Base-by-base conservation (phyloP, 2,329 filamentous ascomycete species). In the Talaromyces albobiverticillius region DNA sequence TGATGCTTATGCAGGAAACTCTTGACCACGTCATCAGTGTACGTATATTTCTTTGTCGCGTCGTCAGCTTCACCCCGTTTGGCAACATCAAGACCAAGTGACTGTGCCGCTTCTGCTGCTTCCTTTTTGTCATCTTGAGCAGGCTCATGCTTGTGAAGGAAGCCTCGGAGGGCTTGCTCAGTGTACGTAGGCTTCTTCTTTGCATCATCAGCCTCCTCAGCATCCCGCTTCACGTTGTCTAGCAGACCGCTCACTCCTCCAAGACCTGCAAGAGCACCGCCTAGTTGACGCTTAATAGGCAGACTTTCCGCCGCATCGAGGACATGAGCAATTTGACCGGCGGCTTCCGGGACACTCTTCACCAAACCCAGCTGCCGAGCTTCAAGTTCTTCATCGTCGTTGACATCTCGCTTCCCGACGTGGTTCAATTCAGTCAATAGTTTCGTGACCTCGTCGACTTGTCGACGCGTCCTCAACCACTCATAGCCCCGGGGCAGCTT, bases 321-420 rank as follows among this genome's bases (percentile, higher is more conserved):
- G 3, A 55, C 31, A 10, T 45, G 26, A 14, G 11, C 40, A 31
- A 43, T 22, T 20, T 55, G 46, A 7, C 32, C 20, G 22, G 38
- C 3, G 14, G 53, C 46, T 34, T 50, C 53, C 14, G 53, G 53
- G 5, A 45, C 40, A 25, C 46, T 50, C 25, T 54, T 54, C 8
- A 54, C 14, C 22, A 50, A 18, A 6, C 53, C 46, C 23, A 54
- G 11, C 11, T 54, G 53, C n/a, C 53, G 46, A 38, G 26, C 9
- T 10, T 52, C 31, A 8, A 52, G 5, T 5, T 45, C 46, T 7
- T 52, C 31, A 4, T 38, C 2, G 5, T 45, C 46, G 4, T 20
- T n/a, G n/a, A n/a, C 31, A 5, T 54, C 46, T 4, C 53, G 46
- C 25, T 55, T 55, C 18, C 26, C 22, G n/a, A 43, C 25, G 3